A percentile compares a stretch with the other conserved stretches of the same genome.
phyloP scores from a whole-genome alignment of 768 basidiomycete genomes.

The Mycena venus region DNA sequence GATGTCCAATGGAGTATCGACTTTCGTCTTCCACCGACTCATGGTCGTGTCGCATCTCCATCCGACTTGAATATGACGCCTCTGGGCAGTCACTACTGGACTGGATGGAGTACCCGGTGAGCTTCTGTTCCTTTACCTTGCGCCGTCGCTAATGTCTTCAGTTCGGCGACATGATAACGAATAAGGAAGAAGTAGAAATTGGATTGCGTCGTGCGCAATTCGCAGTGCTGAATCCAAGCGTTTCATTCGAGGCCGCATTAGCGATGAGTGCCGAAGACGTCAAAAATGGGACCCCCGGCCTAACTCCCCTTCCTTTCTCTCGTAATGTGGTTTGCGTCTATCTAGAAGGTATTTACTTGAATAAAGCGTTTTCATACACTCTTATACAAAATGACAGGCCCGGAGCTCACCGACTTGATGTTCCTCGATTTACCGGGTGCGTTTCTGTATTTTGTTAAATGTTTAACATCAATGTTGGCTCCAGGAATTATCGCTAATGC shows the following conservation, averaged over 20 bases:
- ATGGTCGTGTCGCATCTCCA: slow-evolving; percentile 56
- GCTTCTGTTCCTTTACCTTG: not conserved
- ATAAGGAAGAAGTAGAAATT: slow-evolving; percentile 56
- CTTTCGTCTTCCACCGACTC: slow-evolving; percentile 37
- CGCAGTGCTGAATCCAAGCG: slow-evolving; percentile 54
- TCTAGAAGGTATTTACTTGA: slow-evolving; percentile 42
- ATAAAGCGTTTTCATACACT: too few species aligned
- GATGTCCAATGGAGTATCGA: slow-evolving; percentile 55
- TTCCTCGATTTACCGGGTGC: slow-evolving; percentile 57
- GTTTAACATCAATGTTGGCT: not conserved
- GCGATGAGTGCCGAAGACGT: slow-evolving; percentile 27
- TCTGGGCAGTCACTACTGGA: slow-evolving; percentile 43
- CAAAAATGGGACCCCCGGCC: slow-evolving; percentile 16
- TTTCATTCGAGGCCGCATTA: slow-evolving; percentile 32
- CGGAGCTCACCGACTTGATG: slow-evolving; percentile 51
- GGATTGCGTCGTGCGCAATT: slow-evolving; percentile 62
- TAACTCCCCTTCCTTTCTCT: slow-evolving; percentile 46
- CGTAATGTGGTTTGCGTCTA: slow-evolving; percentile 57
- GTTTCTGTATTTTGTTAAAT: not conserved
- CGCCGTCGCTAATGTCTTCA: not conserved
- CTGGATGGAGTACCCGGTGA: slow-evolving; percentile 29
- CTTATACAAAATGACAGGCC: slow-evolving; percentile 2
- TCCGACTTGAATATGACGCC: slow-evolving; percentile 56
- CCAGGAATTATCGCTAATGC: slow-evolving; percentile 66
- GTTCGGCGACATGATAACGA: slow-evolving; percentile 45